A percentile compares a stretch with the other conserved stretches of the same genome.
Conservation (phyloP, 2,329 filamentous ascomycete genomes). For the Neocatenulostroma microsporum region DNA sequence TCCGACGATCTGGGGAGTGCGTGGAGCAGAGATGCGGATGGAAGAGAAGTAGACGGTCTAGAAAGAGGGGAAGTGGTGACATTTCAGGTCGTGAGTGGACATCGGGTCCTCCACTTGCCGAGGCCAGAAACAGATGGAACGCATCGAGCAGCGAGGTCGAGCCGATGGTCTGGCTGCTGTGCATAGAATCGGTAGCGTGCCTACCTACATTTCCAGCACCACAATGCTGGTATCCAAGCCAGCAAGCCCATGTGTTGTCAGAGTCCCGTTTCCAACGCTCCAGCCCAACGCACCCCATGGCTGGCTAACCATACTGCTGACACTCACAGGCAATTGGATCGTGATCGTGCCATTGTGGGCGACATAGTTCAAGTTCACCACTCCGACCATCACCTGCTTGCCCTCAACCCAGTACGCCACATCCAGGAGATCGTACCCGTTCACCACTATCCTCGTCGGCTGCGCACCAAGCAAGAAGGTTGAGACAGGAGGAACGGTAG, state of each 20-base stretch:
- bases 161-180: too few species aligned
- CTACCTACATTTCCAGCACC: constrained; percentile 10
- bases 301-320: constrained; percentile 12
- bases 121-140: not conserved
- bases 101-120: constrained; percentile 4
- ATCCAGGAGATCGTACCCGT: constrained; percentile 12
- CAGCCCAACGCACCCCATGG: constrained; percentile 20
- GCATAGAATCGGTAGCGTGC: too few species aligned
- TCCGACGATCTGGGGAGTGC: too few species aligned
- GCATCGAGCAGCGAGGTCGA: too few species aligned
- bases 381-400: constrained; percentile 14
- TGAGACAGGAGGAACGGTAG: constrained; percentile 29
- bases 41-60: not conserved
- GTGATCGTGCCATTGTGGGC: constrained; percentile 6
- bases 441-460: constrained; percentile 14
- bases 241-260: constrained; percentile 11
- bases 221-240: constrained; percentile 20
- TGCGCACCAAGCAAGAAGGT: constrained; percentile 33
- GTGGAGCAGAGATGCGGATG: too few species aligned
- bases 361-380: constrained; percentile 16
- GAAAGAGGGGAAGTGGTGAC: not conserved
- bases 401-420: constrained; percentile 18
- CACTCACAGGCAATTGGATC: constrained; percentile 14
- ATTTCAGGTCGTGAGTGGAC: not conserved
- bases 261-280: constrained; percentile 9